A percentile compares a stretch with the other conserved stretches of the same genome.
Conservation (phyloP, 169 alveolate species). For the Plasmodium knowlesi region DNA sequence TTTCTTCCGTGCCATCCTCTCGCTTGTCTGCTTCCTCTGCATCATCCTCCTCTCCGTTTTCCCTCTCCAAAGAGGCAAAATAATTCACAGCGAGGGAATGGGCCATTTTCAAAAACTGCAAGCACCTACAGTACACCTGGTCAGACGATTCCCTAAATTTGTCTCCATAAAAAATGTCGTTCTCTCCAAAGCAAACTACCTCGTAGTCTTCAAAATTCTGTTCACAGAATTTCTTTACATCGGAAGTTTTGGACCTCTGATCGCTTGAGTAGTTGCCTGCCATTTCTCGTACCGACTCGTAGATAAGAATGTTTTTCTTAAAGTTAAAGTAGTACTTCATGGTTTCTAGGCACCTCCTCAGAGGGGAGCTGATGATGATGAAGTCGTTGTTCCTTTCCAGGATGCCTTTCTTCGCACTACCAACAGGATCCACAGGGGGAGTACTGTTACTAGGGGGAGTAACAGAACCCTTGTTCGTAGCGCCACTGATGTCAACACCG, state of each 20-base stretch:
- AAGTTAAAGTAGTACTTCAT: conserved; percentile 53
- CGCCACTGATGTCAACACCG: background rate
- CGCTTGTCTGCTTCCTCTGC: background rate
- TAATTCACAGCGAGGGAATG: conserved; percentile 51
- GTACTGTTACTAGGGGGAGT: too few relatives aligned
- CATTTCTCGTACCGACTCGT: conserved; percentile 58
- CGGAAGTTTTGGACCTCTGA: conserved; percentile 61
- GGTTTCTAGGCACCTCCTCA: conserved; percentile 64
- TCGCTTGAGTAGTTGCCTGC: conserved; percentile 49
- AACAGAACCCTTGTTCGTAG: too few relatives aligned
- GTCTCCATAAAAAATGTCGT: conserved; percentile 3
- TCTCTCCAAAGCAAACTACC: conserved; percentile 51
- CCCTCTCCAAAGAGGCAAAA: conserved; percentile 47
- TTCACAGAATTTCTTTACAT: conserved; percentile 37
- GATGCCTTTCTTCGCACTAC: conserved; percentile 9
- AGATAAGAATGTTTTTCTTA: conserved; percentile 45
- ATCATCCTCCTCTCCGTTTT: too few relatives aligned
- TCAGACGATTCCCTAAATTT: conserved; percentile 63
- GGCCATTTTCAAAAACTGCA: conserved; percentile 51
- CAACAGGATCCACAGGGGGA: background rate
- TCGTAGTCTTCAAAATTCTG: conserved; percentile 60
- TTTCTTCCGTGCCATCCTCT: background rate
- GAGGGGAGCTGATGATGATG: conserved; percentile 47
- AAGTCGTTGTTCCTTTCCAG: conserved; percentile 38
- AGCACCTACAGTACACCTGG: conserved; percentile 54